phyloP scores from a whole-genome alignment of 2,329 filamentous ascomycete genomes.

The Penicillium sp. region DNA sequence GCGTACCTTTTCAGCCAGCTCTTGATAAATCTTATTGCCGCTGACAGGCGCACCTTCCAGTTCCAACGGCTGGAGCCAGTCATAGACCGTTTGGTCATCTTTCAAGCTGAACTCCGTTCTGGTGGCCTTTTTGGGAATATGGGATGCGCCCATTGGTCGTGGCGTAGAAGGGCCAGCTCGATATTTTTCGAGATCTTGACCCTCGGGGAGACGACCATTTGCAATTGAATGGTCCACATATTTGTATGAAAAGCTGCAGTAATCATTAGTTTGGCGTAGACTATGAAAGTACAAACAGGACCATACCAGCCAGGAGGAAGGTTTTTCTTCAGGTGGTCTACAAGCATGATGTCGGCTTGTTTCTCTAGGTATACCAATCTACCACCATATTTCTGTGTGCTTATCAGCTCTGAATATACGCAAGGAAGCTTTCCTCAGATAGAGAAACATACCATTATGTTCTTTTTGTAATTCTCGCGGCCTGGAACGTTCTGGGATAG shows the following conservation, averaged over 20 bases:
- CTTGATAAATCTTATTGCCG: slow-evolving; percentile 48
- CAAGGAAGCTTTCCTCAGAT: neutral
- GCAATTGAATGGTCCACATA: slow-evolving; percentile 57
- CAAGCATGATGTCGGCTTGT: slow-evolving; percentile 57
- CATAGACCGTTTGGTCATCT: slow-evolving; percentile 47
- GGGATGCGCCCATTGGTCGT: slow-evolving; percentile 46
- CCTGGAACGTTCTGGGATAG: slow-evolving; percentile 54
- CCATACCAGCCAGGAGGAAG: slow-evolving; percentile 50
- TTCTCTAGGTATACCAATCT: slow-evolving; percentile 53
- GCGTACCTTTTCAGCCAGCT: slow-evolving; percentile 40
- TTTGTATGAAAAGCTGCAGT: slow-evolving; percentile 52
- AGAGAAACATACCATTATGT: slow-evolving; percentile 43
- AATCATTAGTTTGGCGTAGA: slow-evolving; percentile 6
- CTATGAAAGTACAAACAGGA: neutral
- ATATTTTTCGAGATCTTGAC: slow-evolving; percentile 48
- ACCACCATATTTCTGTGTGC: slow-evolving; percentile 53
- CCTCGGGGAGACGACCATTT: slow-evolving; percentile 40
- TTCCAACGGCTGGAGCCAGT: slow-evolving; percentile 43
- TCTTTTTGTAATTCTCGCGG: slow-evolving; percentile 48
- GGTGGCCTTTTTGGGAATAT: slow-evolving; percentile 34
- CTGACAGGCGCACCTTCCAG: slow-evolving; percentile 29
- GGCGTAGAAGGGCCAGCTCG: slow-evolving; percentile 45
- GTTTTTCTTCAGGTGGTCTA: slow-evolving; percentile 56
- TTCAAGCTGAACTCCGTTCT: slow-evolving; percentile 38
- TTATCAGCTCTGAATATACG: slow-evolving; percentile 1